Conservation (phyloP, 345 rosid genomes). For the Eucalyptus pauciflora region DNA sequence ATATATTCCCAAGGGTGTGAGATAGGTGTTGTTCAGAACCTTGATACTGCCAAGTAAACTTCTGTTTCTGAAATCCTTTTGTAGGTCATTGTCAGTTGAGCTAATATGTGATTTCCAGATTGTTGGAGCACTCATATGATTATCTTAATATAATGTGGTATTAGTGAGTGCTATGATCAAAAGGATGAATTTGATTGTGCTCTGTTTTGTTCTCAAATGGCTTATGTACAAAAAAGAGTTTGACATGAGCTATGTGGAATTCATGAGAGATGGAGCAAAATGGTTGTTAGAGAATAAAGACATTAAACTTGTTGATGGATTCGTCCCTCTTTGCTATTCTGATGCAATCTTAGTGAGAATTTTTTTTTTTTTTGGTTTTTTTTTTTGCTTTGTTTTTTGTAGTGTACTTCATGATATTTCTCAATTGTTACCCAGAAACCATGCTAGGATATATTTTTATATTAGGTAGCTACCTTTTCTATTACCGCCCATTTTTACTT, state of each 20-base stretch:
- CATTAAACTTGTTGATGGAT: slow-evolving; percentile 64
- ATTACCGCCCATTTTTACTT: too few relatives aligned
- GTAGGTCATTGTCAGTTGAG: too few relatives aligned
- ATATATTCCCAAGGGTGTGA: neutral
- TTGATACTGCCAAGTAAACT: neutral
- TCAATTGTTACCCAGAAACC: too few relatives aligned
- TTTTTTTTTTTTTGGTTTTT: too few relatives aligned
- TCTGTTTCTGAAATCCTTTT: neutral
- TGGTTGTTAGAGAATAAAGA: slow-evolving; percentile 81
- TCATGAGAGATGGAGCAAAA: slow-evolving; percentile 66
- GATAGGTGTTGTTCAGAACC: neutral
- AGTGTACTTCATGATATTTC: too few relatives aligned
- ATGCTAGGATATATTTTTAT: too few relatives aligned
- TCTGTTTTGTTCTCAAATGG: slow-evolving; percentile 21
- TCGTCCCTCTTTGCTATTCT: neutral
- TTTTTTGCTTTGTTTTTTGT: too few relatives aligned
- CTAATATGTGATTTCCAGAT: too few relatives aligned
- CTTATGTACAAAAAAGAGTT: slow-evolving; percentile 57
- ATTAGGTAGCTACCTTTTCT: too few relatives aligned
- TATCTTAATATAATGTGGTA: too few relatives aligned
- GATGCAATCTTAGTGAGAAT: too few relatives aligned
- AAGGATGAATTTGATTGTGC: neutral
- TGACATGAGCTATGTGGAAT: slow-evolving; percentile 71
- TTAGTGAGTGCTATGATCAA: too few relatives aligned
- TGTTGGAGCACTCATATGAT: neutral